Evolutionary conservation across 73 alveolate genomes (phyloP).

Genomic region (Symbiodinium natans): DNA sequence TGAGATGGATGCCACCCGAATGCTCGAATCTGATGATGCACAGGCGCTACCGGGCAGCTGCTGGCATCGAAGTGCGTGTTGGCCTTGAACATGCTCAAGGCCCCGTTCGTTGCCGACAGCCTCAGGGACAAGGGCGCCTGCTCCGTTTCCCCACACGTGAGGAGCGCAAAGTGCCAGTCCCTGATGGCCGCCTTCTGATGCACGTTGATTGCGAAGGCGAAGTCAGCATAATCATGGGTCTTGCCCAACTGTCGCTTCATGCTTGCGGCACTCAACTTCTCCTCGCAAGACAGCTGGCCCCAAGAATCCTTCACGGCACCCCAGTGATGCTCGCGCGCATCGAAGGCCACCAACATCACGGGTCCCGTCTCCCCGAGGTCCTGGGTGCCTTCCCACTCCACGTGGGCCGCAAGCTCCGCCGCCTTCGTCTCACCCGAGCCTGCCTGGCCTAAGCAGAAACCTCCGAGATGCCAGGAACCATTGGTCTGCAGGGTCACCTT

Average conservation of each 20-base stretch:
- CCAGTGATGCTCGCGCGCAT: not conserved
- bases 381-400: not conserved
- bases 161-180: not conserved
- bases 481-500: not conserved
- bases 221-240: not conserved
- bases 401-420: not conserved
- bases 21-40: too few relatives aligned
- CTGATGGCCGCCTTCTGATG: not conserved
- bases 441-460: not conserved
- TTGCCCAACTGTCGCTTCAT: not conserved
- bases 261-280: not conserved
- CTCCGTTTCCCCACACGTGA: not conserved
- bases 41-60: not conserved
- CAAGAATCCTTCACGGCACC: not conserved
- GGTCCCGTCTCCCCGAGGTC: not conserved
- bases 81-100: not conserved
- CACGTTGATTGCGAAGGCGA: not conserved
- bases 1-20: too few relatives aligned
- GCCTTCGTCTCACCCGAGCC: not conserved
- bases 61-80: not conserved
- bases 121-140: not conserved
- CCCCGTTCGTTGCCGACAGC: not conserved
- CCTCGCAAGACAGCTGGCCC: not conserved
- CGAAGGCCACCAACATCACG: not conserved
- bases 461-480: not conserved